Base-by-base conservation (phyloP, 1,284 basidiomycete genomes). In the Ganoderma leucocontextum region DNA sequence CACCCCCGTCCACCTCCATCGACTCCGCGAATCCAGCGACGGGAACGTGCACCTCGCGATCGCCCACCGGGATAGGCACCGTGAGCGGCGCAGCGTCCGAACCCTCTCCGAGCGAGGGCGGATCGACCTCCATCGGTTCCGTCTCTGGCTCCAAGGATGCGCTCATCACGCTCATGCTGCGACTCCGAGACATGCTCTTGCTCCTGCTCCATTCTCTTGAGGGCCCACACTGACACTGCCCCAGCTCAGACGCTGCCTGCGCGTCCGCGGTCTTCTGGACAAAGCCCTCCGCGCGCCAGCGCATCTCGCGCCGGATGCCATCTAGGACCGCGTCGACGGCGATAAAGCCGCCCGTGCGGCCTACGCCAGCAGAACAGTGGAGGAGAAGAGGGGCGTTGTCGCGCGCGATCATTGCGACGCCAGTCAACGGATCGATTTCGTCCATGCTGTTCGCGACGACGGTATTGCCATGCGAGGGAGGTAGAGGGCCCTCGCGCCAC, bases 321-420 rank as follows among this genome's bases (percentile, higher is more conserved):
- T 97, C 95, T 53, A 97, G 82, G 47, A 96, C 85, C 1, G 95
- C 92, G 79, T 97, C 95, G 4, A 97, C 88, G 13, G 94, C 89
- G 76, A 98, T 96, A 79, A 94, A 98, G 49, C 94, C 94, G 33
- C 96, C 96, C 0, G 96, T 98, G 47, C 96, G 87, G 0, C 96
- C 96, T 4, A 97, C 95, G 17, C 96, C 96, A 0, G 96, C 96
- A 22, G 95, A 96, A 77, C 95, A 96, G 81, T 94, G 91, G 68
- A 95, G 78, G 49, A 95, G 76, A 15, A 94, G 85, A 0, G 91
- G 91, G 19, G 78, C 74, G 69, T 80, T 81, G 13, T 83, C 84
- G 60, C 84, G 73, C 6, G 85, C 85, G 71, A 85, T 83, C 60
- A 81, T 77, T 33, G 86, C 82, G 62, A 91, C 80, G 0, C 89